These are phyloP conservation scores for Aspergillus ustus DNA, from an alignment of 2,329 filamentous ascomycete species.

Conservation along the genomic window DNA sequence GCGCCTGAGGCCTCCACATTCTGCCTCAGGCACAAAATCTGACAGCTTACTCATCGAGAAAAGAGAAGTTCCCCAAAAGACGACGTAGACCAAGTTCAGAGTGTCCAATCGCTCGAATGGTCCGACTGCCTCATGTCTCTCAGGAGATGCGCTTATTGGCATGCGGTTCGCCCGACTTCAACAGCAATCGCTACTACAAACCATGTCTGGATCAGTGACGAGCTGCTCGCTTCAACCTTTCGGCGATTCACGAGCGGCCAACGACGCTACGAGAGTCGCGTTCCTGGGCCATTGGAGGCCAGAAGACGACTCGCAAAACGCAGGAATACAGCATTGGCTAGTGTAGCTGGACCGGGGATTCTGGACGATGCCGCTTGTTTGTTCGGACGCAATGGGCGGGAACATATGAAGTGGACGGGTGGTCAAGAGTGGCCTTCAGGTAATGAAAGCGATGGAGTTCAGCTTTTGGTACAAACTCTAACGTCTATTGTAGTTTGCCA, in stretches of 20 bases:
- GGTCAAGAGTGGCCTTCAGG: conserved; percentile 1
- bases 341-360: conserved; percentile 32
- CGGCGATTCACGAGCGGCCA: conserved; percentile 51
- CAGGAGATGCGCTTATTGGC: conserved; percentile 47
- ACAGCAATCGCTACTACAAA: conserved; percentile 33
- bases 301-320: conserved; percentile 60
- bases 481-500: conserved; percentile 23
- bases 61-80: not conserved
- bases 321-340: conserved; percentile 57
- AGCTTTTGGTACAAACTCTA: not conserved
- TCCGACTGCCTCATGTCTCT: conserved; percentile 44
- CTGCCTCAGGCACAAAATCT: conserved; percentile 11
- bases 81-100: conserved; percentile 15
- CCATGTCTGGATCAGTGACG: conserved; percentile 53
- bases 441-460: not conserved
- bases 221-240: conserved; percentile 53
- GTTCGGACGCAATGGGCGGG: conserved; percentile 46
- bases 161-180: conserved; percentile 38
- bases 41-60: conserved; percentile 30
- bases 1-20: not conserved
- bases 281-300: conserved; percentile 67
- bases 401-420: conserved; percentile 44
- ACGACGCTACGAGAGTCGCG: conserved; percentile 62
- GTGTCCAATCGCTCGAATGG: conserved; percentile 30
- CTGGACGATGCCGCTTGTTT: conserved; percentile 46